These are phyloP conservation scores for Mortierella sp. DNA, from an alignment of 371 early-diverging fungal species.

Conservation along the genomic window DNA sequence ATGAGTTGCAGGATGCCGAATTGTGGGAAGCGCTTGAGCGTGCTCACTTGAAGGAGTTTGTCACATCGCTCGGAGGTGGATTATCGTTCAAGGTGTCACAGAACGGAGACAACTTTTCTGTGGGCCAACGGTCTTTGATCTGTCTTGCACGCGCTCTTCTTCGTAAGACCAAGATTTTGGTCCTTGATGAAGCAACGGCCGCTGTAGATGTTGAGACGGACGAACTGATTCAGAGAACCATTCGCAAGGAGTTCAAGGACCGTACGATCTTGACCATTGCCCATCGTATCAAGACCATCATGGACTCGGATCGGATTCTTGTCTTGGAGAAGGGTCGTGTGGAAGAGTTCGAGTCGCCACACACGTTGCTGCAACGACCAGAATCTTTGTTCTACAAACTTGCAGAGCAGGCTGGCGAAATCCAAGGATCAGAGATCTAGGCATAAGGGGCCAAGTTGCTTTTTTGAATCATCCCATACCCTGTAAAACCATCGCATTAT, in stretches of 20 bases:
- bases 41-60: constrained; percentile 55
- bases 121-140: constrained; percentile 77
- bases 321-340: constrained; percentile 59
- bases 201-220: constrained; percentile 94
- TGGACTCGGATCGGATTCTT: constrained; percentile 56
- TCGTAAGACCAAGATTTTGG: constrained; percentile 78
- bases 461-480: background rate
- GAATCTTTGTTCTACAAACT: constrained; percentile 78
- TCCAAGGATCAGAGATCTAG: constrained; percentile 4
- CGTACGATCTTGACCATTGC: constrained; percentile 77
- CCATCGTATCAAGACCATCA: constrained; percentile 74
- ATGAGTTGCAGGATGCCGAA: constrained; percentile 63
- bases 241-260: constrained; percentile 78
- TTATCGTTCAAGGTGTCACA: constrained; percentile 59
- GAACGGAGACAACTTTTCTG: constrained; percentile 72
- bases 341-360: constrained; percentile 59
- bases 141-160: constrained; percentile 76
- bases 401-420: constrained; percentile 77
- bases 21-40: constrained; percentile 74
- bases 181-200: constrained; percentile 97
- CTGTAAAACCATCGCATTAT: too few species aligned
- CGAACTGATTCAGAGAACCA: constrained; percentile 85
- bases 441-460: background rate
- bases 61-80: constrained; percentile 49
- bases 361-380: constrained; percentile 57